These are phyloP conservation scores for Conidiobolus incongruus DNA, from an alignment of 371 early-diverging fungal species.

Conservation along the genomic window DNA sequence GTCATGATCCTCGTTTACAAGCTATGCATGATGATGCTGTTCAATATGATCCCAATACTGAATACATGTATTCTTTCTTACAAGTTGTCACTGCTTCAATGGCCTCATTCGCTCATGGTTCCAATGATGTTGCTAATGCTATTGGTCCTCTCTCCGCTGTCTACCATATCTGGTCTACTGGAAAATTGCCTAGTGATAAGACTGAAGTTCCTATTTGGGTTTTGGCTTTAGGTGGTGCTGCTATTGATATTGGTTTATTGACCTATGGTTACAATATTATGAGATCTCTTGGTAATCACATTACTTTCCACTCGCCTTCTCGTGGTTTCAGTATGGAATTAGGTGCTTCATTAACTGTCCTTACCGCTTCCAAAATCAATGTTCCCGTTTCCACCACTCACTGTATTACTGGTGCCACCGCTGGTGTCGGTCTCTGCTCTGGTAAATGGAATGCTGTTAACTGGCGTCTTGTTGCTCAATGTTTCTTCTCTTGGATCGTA, in stretches of 20 bases:
- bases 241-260: too few relatives aligned
- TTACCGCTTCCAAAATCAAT: too few relatives aligned
- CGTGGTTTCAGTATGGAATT: too few relatives aligned
- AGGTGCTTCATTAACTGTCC: too few relatives aligned
- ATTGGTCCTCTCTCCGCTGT: slow-evolving; percentile 54
- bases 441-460: too few relatives aligned
- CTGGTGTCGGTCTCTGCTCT: too few relatives aligned
- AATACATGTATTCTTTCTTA: slow-evolving; percentile 57
- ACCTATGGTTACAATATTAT: slow-evolving; percentile 45
- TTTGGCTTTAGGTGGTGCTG: slow-evolving; percentile 11
- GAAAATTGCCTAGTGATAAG: slow-evolving; percentile 16
- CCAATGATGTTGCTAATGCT: slow-evolving; percentile 75
- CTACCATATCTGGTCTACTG: slow-evolving; percentile 39
- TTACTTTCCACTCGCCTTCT: slow-evolving; percentile 66
- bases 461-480: slow-evolving; percentile 52
- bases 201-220: slow-evolving; percentile 25
- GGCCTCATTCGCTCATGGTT: too few relatives aligned
- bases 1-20: slow-evolving; percentile 5
- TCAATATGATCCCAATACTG: slow-evolving; percentile 48
- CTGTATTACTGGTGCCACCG: too few relatives aligned
- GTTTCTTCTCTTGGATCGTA: slow-evolving; percentile 52
- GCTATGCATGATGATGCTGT: slow-evolving; percentile 29
- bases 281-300: slow-evolving; percentile 56
- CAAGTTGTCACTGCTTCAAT: slow-evolving; percentile 69
- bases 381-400: too few relatives aligned